Conservation (phyloP, 192 early-diverging fungal genomes). For the Diversispora epigaea region DNA sequence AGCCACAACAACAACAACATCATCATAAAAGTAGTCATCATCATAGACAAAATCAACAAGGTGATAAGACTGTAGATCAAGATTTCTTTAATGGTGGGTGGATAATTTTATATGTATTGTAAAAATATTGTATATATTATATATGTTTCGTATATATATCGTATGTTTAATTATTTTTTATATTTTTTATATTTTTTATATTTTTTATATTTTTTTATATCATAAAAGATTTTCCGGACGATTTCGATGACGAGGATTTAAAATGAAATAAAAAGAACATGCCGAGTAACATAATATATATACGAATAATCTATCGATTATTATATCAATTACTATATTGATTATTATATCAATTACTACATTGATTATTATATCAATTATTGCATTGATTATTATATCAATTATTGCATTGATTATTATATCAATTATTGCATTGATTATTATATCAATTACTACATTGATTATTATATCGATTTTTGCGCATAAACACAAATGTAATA, state of each 20-base stretch:
- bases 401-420: background rate
- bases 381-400: background rate
- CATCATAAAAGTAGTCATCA: conserved; percentile 19
- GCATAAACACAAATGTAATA: background rate
- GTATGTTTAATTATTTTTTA: too few relatives aligned
- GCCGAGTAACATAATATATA: too few relatives aligned
- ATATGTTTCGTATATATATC: too few relatives aligned
- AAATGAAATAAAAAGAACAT: conserved; percentile 18
- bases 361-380: background rate
- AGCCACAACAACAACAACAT: background rate
- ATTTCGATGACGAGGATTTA: conserved; percentile 34
- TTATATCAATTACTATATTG: background rate
- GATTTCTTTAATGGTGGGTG: conserved; percentile 31
- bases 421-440: too few relatives aligned
- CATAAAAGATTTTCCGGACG: conserved; percentile 27
- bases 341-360: background rate
- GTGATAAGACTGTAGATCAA: conserved; percentile 26
- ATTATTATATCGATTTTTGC: background rate
- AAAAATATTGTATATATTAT: too few relatives aligned
- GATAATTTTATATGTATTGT: background rate
- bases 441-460: background rate
- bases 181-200: too few relatives aligned
- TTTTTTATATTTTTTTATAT: background rate
- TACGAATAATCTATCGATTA: too few relatives aligned
- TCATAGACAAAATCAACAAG: conserved; percentile 28